Conservation (phyloP, 441 rosid species). For the Flueggea neowawraea region DNA sequence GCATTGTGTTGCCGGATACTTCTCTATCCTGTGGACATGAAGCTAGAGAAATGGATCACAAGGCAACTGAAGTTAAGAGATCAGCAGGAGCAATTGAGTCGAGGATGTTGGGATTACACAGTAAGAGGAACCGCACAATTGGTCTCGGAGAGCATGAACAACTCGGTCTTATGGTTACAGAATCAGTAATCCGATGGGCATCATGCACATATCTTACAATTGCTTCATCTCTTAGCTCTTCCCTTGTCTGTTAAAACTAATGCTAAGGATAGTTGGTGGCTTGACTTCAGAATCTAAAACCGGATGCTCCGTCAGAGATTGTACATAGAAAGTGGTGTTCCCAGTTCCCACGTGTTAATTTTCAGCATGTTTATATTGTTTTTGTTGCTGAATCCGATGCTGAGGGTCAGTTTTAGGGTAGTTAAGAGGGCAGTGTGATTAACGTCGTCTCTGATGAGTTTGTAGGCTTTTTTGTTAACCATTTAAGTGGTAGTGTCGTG, state of each 20-base stretch:
- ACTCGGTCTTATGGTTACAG: conserved; percentile 43
- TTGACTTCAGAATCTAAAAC: background rate
- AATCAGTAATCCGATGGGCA: conserved; percentile 70
- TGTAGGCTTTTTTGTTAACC: too few relatives aligned
- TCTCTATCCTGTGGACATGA: conserved; percentile 18
- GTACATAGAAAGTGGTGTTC: background rate
- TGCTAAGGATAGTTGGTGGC: conserved; percentile 1
- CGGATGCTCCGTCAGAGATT: background rate
- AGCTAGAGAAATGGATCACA: conserved; percentile 27
- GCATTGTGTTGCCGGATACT: conserved; percentile 25
- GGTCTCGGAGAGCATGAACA: conserved; percentile 54
- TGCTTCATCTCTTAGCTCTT: conserved; percentile 44
- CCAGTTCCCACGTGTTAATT: too few relatives aligned
- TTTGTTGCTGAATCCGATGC: too few relatives aligned
- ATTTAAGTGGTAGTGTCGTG: too few relatives aligned
- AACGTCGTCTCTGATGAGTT: too few relatives aligned
- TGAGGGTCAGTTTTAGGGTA: too few relatives aligned
- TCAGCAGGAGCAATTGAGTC: conserved; percentile 32
- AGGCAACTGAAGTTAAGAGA: conserved; percentile 28
- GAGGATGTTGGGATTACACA: conserved; percentile 36
- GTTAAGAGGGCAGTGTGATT: too few relatives aligned
- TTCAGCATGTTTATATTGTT: too few relatives aligned
- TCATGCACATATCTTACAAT: conserved; percentile 59
- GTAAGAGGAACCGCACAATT: conserved; percentile 57
- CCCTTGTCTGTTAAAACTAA: conserved; percentile 49